These are phyloP conservation scores for Bruguiera sexangula DNA, from an alignment of 345 rosid species.

Conservation along the genomic window DNA sequence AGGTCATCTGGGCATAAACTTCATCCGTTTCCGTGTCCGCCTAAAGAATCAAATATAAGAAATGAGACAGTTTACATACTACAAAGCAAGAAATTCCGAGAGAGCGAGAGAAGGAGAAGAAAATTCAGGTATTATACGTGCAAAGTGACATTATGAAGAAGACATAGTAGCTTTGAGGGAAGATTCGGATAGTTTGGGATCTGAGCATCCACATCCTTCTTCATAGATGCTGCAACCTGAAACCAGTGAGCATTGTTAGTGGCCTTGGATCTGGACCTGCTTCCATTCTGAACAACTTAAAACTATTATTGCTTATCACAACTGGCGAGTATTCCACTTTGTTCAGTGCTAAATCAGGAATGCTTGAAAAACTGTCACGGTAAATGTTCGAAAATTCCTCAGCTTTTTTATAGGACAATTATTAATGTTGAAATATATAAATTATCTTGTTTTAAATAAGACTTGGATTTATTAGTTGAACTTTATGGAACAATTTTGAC, in stretches of 20 bases:
- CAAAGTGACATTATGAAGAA: slow-evolving; percentile 74
- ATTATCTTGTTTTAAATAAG: no score
- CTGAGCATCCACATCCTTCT: slow-evolving; percentile 67
- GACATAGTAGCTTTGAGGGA: slow-evolving; percentile 78
- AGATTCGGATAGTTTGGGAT: slow-evolving; percentile 92
- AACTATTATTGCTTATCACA: not conserved
- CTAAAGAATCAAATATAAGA: slow-evolving; percentile 41
- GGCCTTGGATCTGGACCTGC: not conserved
- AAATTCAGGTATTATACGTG: slow-evolving; percentile 46
- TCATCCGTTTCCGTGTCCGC: slow-evolving; percentile 96
- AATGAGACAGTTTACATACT: slow-evolving; percentile 5
- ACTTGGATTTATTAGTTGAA: no score
- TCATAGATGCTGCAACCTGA: slow-evolving; percentile 96
- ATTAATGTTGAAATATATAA: no score
- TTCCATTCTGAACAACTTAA: not conserved
- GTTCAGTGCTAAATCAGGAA: no score
- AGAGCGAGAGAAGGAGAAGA: not conserved
- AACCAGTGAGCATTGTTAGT: slow-evolving; percentile 10
- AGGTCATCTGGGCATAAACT: slow-evolving; percentile 97
- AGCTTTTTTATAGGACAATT: no score
- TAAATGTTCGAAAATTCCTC: no score
- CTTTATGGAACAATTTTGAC: no score
- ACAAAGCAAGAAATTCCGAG: not conserved
- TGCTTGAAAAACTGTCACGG: no score
- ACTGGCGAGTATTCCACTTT: not conserved